phyloP scores from a whole-genome alignment of 2,329 filamentous ascomycete genomes.

The Endoconidiophora polonica region DNA sequence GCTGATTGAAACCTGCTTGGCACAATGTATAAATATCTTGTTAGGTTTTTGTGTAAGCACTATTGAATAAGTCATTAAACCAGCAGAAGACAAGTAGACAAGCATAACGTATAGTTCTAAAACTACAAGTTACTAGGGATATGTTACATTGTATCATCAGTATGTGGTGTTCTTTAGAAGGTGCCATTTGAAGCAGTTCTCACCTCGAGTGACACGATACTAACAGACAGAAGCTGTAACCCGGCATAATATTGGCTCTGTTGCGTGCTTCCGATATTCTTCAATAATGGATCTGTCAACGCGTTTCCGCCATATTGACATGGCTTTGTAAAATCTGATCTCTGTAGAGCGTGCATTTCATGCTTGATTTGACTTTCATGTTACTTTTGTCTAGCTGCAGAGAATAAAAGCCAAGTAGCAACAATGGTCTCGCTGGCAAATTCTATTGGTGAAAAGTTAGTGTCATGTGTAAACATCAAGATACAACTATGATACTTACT shows the following conservation, averaged over 20 bases:
- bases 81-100: conserved; percentile 24
- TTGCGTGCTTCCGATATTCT: conserved; percentile 30
- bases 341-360: too few species aligned
- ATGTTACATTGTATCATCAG: conserved; percentile 3
- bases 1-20: conserved; percentile 25
- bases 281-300: conserved; percentile 31
- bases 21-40: conserved; percentile 15
- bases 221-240: conserved; percentile 32
- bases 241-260: conserved; percentile 37
- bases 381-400: conserved; percentile 23
- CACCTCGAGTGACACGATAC: conserved; percentile 28
- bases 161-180: too few species aligned
- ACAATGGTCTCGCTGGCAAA: conserved; percentile 28
- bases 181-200: neutral
- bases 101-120: conserved; percentile 19
- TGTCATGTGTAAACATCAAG: neutral
- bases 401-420: conserved; percentile 29
- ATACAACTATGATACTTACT: too few species aligned
- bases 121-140: conserved; percentile 32
- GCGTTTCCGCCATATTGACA: conserved; percentile 24
- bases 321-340: neutral
- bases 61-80: conserved; percentile 15
- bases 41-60: neutral
- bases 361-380: conserved; percentile 18
- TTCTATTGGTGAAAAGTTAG: conserved; percentile 18